Evolutionary conservation across 2,329 filamentous ascomycete species (phyloP).

Genomic region (Lachnellula hyalina): DNA sequence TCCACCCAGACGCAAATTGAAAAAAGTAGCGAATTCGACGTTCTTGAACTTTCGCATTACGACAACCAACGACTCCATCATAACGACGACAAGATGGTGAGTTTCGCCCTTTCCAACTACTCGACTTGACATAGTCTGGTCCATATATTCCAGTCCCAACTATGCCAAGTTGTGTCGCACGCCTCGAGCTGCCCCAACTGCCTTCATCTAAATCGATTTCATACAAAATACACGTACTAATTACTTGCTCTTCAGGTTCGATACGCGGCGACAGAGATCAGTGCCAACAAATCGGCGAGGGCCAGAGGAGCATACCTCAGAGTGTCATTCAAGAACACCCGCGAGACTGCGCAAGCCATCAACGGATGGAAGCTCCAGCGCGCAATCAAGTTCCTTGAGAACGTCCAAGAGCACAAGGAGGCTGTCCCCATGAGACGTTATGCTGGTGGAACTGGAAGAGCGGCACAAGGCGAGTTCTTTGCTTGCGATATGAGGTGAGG

Average conservation of each 20-base stretch:
- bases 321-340: conserved; percentile 99
- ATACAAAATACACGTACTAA: background rate
- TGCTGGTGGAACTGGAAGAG: conserved; percentile 90
- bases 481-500: background rate
- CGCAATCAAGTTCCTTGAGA: conserved; percentile 94
- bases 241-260: conserved; percentile 50
- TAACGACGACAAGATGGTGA: conserved; percentile 10
- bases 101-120: background rate
- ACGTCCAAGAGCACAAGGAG: conserved; percentile 95
- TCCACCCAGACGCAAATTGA: too few species aligned
- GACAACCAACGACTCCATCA: conserved; percentile 1
- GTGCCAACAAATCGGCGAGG: conserved; percentile 88
- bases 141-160: too few species aligned
- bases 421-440: conserved; percentile 98
- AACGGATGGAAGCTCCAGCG: conserved; percentile 97
- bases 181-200: background rate
- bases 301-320: conserved; percentile 98
- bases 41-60: too few species aligned
- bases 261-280: conserved; percentile 89
- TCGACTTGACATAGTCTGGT: too few species aligned
- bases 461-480: conserved; percentile 81
- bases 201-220: background rate
- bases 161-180: too few species aligned
- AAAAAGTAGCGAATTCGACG: too few species aligned
- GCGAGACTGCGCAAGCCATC: conserved; percentile 98